A percentile compares a stretch with the other conserved stretches of the same genome.
phyloP scores from a whole-genome alignment of 2,329 filamentous ascomycete species.

The Calonectria honghensis region DNA sequence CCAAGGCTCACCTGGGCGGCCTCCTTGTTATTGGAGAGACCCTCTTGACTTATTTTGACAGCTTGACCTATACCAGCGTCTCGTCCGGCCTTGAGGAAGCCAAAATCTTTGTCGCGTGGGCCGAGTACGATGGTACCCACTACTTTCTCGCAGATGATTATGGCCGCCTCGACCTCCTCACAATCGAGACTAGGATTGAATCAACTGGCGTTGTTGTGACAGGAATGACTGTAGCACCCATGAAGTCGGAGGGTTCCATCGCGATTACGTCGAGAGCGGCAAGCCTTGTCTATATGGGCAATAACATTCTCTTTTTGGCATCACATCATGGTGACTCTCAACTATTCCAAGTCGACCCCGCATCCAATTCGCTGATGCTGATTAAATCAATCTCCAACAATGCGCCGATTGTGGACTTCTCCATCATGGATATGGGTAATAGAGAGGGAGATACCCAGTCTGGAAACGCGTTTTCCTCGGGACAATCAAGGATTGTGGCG shows the following conservation, averaged over 20 bases:
- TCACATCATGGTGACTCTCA: slow-evolving; percentile 96
- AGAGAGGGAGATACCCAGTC: slow-evolving; percentile 83
- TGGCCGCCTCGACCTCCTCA: slow-evolving; percentile 88
- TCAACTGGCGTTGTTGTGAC: slow-evolving; percentile 80
- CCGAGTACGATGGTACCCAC: slow-evolving; percentile 84
- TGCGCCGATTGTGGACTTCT: slow-evolving; percentile 93
- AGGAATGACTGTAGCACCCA: slow-evolving; percentile 79
- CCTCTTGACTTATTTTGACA: slow-evolving; percentile 89
- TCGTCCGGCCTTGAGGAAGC: slow-evolving; percentile 81
- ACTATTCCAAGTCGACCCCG: slow-evolving; percentile 76
- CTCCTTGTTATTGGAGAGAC: slow-evolving; percentile 87
- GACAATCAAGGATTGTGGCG: slow-evolving; percentile 93
- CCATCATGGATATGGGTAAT: slow-evolving; percentile 96
- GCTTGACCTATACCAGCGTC: slow-evolving; percentile 80
- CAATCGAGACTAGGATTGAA: slow-evolving; percentile 81
- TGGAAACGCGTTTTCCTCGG: slow-evolving; percentile 94
- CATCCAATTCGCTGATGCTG: slow-evolving; percentile 72
- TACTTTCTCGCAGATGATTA: slow-evolving; percentile 97
- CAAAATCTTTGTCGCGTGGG: slow-evolving; percentile 94
- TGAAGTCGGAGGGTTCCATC: slow-evolving; percentile 55
- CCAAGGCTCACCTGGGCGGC: slow-evolving; percentile 79
- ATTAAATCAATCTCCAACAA: slow-evolving; percentile 85
- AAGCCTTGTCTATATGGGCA: slow-evolving; percentile 84
- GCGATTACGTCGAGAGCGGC: slow-evolving; percentile 82
- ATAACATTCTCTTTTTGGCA: slow-evolving; percentile 86